Conservation (phyloP, 176 grass and related monocot genomes). For the Juncus effusus region DNA sequence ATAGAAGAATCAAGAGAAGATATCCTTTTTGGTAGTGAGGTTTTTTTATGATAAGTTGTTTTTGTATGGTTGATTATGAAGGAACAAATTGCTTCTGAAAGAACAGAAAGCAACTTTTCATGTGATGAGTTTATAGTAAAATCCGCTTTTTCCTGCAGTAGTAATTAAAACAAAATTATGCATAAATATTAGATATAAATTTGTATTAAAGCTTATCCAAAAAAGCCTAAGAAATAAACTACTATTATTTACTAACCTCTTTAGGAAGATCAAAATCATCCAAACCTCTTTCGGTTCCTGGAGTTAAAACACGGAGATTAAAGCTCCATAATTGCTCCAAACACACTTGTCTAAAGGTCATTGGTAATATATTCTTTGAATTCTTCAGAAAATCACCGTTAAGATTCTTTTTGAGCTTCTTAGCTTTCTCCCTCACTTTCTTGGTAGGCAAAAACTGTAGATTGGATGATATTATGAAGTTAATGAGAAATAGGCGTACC, state of each 20-base stretch:
- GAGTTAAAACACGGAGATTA: conserved; percentile 46
- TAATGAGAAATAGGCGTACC: not conserved
- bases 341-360: conserved; percentile 76
- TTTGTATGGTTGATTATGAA: conserved; percentile 40
- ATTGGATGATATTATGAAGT: conserved; percentile 7
- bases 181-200: not conserved
- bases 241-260: conserved; percentile 40
- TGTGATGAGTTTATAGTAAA: conserved; percentile 61
- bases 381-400: conserved; percentile 34
- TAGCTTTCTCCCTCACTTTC: conserved; percentile 66
- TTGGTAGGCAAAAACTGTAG: conserved; percentile 72
- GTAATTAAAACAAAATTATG: conserved; percentile 3
- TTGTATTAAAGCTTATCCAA: too few relatives aligned
- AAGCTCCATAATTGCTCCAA: conserved; percentile 57
- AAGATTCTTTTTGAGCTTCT: conserved; percentile 39
- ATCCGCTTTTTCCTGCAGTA: conserved; percentile 35
- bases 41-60: conserved; percentile 29
- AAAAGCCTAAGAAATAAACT: not conserved
- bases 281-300: conserved; percentile 43
- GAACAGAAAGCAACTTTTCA: conserved; percentile 51
- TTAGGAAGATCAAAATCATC: conserved; percentile 39
- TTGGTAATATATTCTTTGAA: conserved; percentile 52
- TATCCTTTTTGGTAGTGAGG: conserved; percentile 30
- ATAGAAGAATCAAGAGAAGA: conserved; percentile 67
- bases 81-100: conserved; percentile 74